phyloP scores from a whole-genome alignment of 2,329 filamentous ascomycete genomes.

The Trichophyton equinum region DNA sequence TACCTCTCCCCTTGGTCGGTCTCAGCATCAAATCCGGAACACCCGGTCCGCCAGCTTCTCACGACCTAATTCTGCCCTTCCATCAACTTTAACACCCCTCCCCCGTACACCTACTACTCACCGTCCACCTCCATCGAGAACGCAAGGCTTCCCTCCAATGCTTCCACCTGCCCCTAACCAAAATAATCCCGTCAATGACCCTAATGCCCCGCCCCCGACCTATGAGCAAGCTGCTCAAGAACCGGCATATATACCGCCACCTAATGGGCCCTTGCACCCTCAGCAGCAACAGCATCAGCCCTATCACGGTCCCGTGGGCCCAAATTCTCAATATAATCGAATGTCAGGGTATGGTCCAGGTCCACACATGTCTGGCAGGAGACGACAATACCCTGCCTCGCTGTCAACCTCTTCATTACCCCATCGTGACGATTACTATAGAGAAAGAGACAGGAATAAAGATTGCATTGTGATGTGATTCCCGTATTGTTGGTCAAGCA shows the following conservation, averaged over 20 bases:
- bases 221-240: conserved; percentile 53
- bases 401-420: conserved; percentile 7
- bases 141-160: conserved; percentile 18
- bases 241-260: conserved; percentile 43
- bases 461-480: conserved; percentile 6
- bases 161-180: conserved; percentile 31
- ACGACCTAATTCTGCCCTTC: conserved; percentile 13
- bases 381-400: conserved; percentile 12
- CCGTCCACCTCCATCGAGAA: conserved; percentile 11
- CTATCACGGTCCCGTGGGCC: neutral
- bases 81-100: conserved; percentile 13
- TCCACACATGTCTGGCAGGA: conserved; percentile 7
- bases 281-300: neutral
- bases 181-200: conserved; percentile 29
- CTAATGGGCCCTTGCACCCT: conserved; percentile 13
- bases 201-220: conserved; percentile 48
- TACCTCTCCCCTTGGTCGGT: neutral
- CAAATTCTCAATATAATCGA: neutral
- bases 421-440: conserved; percentile 14
- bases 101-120: conserved; percentile 9
- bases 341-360: neutral
- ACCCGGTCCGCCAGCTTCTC: conserved; percentile 6
- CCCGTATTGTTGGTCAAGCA: neutral
- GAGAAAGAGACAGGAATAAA: conserved; percentile 14
- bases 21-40: neutral